A percentile compares a stretch with the other conserved stretches of the same genome.
Evolutionary conservation across 2,329 filamentous ascomycete species (phyloP).

Genomic region (Pseudopyricularia javanii): DNA sequence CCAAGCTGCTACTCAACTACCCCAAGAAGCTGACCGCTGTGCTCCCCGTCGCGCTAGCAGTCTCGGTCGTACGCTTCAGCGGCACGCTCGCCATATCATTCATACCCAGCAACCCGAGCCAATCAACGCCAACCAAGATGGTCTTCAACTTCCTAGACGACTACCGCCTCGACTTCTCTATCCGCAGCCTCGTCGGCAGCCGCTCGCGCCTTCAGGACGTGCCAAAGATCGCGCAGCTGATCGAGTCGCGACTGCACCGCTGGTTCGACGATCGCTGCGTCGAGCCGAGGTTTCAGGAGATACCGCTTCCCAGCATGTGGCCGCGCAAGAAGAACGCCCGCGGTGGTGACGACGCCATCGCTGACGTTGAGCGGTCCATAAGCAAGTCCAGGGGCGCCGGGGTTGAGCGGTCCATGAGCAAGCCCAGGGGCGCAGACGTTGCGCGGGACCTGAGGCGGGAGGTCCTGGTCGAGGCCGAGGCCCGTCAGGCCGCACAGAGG

Average conservation of each 20-base stretch:
- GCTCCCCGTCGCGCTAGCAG: slow-evolving; percentile 79
- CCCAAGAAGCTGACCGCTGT: slow-evolving; percentile 82
- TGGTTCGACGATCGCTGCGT: slow-evolving; percentile 86
- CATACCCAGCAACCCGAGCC: slow-evolving; percentile 60
- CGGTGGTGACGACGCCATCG: slow-evolving; percentile 42
- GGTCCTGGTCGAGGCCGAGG: slow-evolving; percentile 28
- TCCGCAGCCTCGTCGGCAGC: slow-evolving; percentile 67
- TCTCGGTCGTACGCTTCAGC: slow-evolving; percentile 87
- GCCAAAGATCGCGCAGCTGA: slow-evolving; percentile 75
- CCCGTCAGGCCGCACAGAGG: slow-evolving; percentile 11
- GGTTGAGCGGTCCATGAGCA: too few relatives aligned
- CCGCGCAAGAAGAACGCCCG: slow-evolving; percentile 73
- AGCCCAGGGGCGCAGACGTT: too few relatives aligned
- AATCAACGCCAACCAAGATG: slow-evolving; percentile 71
- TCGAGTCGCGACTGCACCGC: slow-evolving; percentile 66
- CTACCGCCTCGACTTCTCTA: slow-evolving; percentile 73
- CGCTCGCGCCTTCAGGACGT: slow-evolving; percentile 74
- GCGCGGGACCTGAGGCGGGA: slow-evolving; percentile 35
- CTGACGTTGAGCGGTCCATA: slow-evolving; percentile 33
- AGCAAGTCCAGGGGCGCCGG: slow-evolving; percentile 40
- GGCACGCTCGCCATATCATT: slow-evolving; percentile 91
- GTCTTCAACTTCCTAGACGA: slow-evolving; percentile 90
- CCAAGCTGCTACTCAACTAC: slow-evolving; percentile 87
- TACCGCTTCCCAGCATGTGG: slow-evolving; percentile 72
- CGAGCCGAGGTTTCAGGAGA: slow-evolving; percentile 78